Percentiles rank a stretch among this genome's conserved stretches.
phyloP scores from a whole-genome alignment of 192 early-diverging fungal genomes.

The Allomyces macrogynus region DNA sequence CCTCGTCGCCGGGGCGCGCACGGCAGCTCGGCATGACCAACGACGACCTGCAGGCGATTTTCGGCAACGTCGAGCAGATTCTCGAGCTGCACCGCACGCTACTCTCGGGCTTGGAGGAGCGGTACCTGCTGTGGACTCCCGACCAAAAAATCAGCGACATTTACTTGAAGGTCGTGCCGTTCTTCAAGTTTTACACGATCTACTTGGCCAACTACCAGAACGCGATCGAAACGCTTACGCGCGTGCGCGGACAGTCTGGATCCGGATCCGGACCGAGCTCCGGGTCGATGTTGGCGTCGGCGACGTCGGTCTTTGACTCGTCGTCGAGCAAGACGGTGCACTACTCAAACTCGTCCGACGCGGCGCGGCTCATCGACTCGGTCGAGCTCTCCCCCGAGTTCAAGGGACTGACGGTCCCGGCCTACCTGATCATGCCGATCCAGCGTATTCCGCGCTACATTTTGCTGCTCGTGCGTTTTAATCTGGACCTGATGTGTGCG shows the following conservation, averaged over 20 bases:
- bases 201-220: constrained; percentile 20
- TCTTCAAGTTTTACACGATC: constrained; percentile 29
- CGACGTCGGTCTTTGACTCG: too few relatives aligned
- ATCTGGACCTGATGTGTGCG: too few relatives aligned
- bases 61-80: not conserved
- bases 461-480: constrained; percentile 3
- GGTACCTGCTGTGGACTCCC: not conserved
- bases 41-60: not conserved
- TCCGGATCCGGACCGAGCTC: too few relatives aligned
- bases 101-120: not conserved
- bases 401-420: constrained; percentile 25
- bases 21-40: not conserved
- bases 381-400: constrained; percentile 17
- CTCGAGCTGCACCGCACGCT: not conserved
- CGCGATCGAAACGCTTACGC: constrained; percentile 6
- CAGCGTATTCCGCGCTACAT: constrained; percentile 27
- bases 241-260: too few relatives aligned
- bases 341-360: constrained; percentile 8
- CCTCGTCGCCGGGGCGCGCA: too few relatives aligned
- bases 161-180: constrained; percentile 20
- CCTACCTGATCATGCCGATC: constrained; percentile 26
- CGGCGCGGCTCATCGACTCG: constrained; percentile 11
- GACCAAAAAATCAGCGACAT: constrained; percentile 3
- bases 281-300: too few relatives aligned
- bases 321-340: constrained; percentile 12